A percentile compares a stretch with the other conserved stretches of the same genome.
Conservation (phyloP, 2,329 filamentous ascomycete genomes). For the Rhynchosporium secalis region DNA sequence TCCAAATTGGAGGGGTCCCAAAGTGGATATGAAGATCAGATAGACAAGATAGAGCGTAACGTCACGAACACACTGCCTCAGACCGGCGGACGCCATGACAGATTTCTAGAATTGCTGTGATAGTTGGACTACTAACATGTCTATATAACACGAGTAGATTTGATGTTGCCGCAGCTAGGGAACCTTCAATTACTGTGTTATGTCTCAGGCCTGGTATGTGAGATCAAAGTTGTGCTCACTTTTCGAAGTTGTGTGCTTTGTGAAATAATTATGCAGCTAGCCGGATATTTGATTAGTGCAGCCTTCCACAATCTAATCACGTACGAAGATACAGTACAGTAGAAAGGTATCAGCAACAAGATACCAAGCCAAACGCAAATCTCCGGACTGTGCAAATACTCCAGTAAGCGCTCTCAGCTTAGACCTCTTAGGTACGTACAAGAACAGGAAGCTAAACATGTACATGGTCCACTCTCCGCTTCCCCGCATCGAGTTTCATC, state of each 20-base stretch:
- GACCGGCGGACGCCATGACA: slow-evolving; percentile 36
- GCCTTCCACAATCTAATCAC: background rate
- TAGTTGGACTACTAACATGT: slow-evolving; percentile 6
- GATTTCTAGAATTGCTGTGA: background rate
- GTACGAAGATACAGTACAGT: too few relatives aligned
- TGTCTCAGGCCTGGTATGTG: slow-evolving; percentile 5
- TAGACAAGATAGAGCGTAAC: slow-evolving; percentile 77
- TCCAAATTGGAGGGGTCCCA: slow-evolving; percentile 87
- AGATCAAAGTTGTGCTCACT: slow-evolving; percentile 14
- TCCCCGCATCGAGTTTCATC: too few relatives aligned
- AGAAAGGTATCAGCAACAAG: too few relatives aligned
- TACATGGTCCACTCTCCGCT: too few relatives aligned
- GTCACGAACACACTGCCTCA: slow-evolving; percentile 38
- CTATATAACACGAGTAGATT: slow-evolving; percentile 11
- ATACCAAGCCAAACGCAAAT: too few relatives aligned
- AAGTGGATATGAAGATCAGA: slow-evolving; percentile 71
- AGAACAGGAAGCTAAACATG: too few relatives aligned
- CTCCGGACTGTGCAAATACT: too few relatives aligned
- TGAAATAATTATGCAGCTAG: slow-evolving; percentile 12
- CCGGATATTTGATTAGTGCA: background rate
- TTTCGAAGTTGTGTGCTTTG: background rate
- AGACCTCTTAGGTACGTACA: too few relatives aligned
- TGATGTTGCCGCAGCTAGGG: slow-evolving; percentile 3
- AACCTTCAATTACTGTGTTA: slow-evolving; percentile 6
- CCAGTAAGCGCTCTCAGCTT: too few relatives aligned